Conservation (phyloP, 495 filamentous ascomycete species). For the Cenococcum geophilum region DNA sequence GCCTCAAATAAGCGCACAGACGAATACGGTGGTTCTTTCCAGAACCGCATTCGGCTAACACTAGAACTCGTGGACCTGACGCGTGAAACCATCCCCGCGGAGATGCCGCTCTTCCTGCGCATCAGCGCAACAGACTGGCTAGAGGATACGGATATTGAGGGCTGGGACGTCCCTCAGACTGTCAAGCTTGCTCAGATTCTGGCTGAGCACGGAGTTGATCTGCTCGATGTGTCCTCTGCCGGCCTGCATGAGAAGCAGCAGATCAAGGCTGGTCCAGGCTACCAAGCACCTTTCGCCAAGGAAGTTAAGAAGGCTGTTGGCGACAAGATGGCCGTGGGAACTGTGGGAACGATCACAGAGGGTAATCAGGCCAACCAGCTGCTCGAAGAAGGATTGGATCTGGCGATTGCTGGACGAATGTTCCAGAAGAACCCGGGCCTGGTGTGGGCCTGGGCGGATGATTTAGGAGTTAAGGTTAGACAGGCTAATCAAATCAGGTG, state of each 20-base stretch:
- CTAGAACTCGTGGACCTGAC: constrained; percentile 51
- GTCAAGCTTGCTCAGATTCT: constrained; percentile 58
- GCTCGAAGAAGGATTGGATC: constrained; percentile 50
- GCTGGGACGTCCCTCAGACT: constrained; percentile 61
- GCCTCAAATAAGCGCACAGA: constrained; percentile 41
- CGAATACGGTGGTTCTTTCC: constrained; percentile 45
- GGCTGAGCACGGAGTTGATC: constrained; percentile 60
- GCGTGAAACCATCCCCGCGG: constrained; percentile 49
- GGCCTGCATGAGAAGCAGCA: constrained; percentile 58
- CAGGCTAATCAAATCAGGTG: constrained; percentile 64
- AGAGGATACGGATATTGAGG: constrained; percentile 49
- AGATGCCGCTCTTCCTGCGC: constrained; percentile 61
- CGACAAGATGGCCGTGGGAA: constrained; percentile 55
- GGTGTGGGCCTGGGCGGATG: constrained; percentile 64
- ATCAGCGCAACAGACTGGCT: constrained; percentile 72
- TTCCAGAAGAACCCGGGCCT: constrained; percentile 67
- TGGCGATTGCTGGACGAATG: constrained; percentile 54
- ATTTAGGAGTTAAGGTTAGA: constrained; percentile 55
- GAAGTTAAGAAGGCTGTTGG: constrained; percentile 50
- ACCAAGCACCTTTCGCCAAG: constrained; percentile 60
- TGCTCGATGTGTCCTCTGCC: constrained; percentile 68
- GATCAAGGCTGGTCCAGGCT: constrained; percentile 48
- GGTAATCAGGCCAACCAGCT: constrained; percentile 38
- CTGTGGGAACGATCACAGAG: constrained; percentile 66
- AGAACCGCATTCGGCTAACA: constrained; percentile 49